These are phyloP conservation scores for Dysphania ambrosioides DNA, from an alignment of 148 eudicot species.

Conservation along the genomic window DNA sequence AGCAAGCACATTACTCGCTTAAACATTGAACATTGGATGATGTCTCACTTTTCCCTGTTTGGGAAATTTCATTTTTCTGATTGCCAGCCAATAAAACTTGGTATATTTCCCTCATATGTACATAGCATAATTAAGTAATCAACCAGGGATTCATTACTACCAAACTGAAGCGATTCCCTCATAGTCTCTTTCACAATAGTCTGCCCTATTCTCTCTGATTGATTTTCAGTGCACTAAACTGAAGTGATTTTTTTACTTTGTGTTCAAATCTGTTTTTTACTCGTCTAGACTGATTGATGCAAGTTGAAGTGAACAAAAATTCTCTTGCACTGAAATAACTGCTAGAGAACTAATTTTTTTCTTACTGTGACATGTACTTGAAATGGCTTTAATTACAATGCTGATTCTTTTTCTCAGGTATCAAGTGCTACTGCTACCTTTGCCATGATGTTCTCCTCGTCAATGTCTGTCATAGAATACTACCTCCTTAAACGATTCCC, in stretches of 20 bases:
- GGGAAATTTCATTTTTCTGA: not conserved
- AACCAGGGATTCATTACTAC: too few relatives aligned
- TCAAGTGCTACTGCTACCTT: conserved; percentile 75
- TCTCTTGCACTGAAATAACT: not conserved
- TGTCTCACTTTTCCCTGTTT: not conserved
- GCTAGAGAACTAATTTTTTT: not conserved
- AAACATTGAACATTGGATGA: not conserved
- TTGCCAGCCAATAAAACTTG: not conserved
- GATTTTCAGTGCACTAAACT: too few relatives aligned
- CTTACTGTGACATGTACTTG: too few relatives aligned
- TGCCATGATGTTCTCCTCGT: conserved; percentile 62
- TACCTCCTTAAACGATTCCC: conserved; percentile 68
- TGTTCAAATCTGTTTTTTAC: too few relatives aligned
- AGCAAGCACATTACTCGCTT: not conserved
- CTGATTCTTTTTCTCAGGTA: conserved; percentile 34
- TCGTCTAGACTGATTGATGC: too few relatives aligned
- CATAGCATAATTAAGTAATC: too few relatives aligned
- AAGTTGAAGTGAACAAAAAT: too few relatives aligned
- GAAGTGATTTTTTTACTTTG: too few relatives aligned
- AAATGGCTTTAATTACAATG: not conserved
- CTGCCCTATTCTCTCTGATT: too few relatives aligned
- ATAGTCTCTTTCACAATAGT: too few relatives aligned
- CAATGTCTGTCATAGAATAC: conserved; percentile 67
- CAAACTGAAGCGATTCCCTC: too few relatives aligned
- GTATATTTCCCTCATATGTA: too few relatives aligned